Percentiles rank a stretch among this genome's conserved stretches.
phyloP scores from a whole-genome alignment of 441 rosid species.

The Pelargonium cotyledonis region DNA sequence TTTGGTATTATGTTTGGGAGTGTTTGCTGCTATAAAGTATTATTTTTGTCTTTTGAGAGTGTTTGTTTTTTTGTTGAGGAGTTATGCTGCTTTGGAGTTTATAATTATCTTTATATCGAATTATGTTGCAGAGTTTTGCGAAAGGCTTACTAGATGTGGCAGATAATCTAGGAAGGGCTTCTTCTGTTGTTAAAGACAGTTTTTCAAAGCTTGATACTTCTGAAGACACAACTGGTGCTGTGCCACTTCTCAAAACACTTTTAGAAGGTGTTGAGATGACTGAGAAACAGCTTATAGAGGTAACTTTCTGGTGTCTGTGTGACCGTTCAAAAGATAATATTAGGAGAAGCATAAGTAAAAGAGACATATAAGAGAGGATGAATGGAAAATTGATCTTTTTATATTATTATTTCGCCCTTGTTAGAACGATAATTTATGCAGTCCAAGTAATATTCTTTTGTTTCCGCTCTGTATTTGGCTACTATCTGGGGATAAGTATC shows the following conservation, averaged over 20 bases:
- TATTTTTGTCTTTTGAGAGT: neutral
- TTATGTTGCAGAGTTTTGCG: conserved; percentile 60
- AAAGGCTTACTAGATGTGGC: conserved; percentile 79
- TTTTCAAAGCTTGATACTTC: conserved; percentile 65
- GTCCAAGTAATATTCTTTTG: neutral
- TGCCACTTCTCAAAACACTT: conserved; percentile 66
- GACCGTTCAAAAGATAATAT: neutral
- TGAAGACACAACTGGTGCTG: conserved; percentile 52
- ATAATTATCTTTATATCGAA: conserved; percentile 4
- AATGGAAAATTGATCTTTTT: neutral
- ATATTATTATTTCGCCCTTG: neutral
- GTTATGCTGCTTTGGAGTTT: neutral
- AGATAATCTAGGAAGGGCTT: conserved; percentile 88
- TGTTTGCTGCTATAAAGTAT: neutral
- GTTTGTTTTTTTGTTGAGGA: neutral
- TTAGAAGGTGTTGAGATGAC: conserved; percentile 98
- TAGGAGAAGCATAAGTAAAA: neutral
- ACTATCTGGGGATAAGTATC: neutral
- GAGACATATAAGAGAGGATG: neutral
- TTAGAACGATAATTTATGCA: too few species aligned
- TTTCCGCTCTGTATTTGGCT: neutral
- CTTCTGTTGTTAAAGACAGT: conserved; percentile 72
- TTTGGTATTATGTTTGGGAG: conserved; percentile 12
- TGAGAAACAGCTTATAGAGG: conserved; percentile 82
- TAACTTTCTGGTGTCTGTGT: conserved; percentile 18